Evolutionary conservation across 805 yeast species (phyloP).

Genomic region (Zygosaccharomyces pseudorouxii): DNA sequence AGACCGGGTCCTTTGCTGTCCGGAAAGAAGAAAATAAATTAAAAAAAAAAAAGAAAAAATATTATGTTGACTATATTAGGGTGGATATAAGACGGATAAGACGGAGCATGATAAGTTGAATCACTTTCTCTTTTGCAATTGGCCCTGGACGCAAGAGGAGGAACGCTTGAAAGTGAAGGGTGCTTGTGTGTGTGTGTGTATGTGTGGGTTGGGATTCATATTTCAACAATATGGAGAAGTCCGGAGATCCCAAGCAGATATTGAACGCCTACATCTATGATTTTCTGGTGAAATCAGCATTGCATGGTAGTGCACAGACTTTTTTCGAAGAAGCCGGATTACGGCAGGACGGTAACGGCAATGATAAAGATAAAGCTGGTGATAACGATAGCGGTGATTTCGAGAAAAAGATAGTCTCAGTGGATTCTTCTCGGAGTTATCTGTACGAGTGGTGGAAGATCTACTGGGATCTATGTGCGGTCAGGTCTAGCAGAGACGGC

Average conservation of each 20-base stretch:
- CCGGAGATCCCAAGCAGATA: slow-evolving; percentile 40
- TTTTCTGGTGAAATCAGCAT: slow-evolving; percentile 68
- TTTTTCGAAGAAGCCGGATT: slow-evolving; percentile 77
- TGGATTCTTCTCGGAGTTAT: slow-evolving; percentile 83
- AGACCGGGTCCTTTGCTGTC: no score
- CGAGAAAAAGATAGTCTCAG: slow-evolving; percentile 36
- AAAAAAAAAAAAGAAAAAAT: no score
- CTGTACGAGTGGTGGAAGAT: slow-evolving; percentile 94
- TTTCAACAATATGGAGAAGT: background rate
- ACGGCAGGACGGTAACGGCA: slow-evolving; percentile 16
- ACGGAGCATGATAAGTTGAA: no score
- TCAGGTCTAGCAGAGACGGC: slow-evolving; percentile 63
- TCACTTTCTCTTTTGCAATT: no score
- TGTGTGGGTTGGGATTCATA: background rate
- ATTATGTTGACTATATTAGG: no score
- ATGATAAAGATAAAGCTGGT: background rate
- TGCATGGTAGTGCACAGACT: slow-evolving; percentile 65
- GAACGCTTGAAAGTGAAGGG: no score
- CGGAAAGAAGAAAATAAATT: no score
- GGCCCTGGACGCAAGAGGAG: no score
- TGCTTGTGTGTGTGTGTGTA: background rate
- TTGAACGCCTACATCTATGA: slow-evolving; percentile 85
- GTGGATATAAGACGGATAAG: no score
- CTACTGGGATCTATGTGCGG: slow-evolving; percentile 90
- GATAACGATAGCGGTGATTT: background rate